phyloP scores from a whole-genome alignment of 2,329 filamentous ascomycete genomes.

The Dactylellina leptospora region DNA sequence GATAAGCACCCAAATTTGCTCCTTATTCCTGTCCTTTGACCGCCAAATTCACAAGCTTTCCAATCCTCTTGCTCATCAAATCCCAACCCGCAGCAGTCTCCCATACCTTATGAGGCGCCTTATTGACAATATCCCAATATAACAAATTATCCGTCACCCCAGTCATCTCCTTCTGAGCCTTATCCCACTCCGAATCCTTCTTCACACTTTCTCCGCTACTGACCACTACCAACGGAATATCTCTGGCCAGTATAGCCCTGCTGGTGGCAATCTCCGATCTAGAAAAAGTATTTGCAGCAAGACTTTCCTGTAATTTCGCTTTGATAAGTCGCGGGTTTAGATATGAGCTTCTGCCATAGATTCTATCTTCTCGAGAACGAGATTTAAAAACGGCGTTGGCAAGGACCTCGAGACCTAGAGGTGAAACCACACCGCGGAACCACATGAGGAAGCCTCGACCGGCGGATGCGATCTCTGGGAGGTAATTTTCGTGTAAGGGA shows the following conservation, averaged over 20 bases:
- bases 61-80: conserved; percentile 80
- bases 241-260: conserved; percentile 77
- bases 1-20: conserved; percentile 12
- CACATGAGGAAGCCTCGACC: conserved; percentile 83
- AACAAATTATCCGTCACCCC: conserved; percentile 80
- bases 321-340: conserved; percentile 86
- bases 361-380: conserved; percentile 80
- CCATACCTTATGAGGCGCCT: conserved; percentile 90
- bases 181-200: conserved; percentile 76
- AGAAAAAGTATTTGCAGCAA: conserved; percentile 85
- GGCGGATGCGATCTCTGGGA: conserved; percentile 73
- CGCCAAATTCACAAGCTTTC: conserved; percentile 67
- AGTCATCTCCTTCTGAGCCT: conserved; percentile 84
- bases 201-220: conserved; percentile 79
- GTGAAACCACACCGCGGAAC: conserved; percentile 84
- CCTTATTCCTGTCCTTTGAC: conserved; percentile 5
- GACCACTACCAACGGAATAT: conserved; percentile 79
- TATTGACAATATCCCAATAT: conserved; percentile 85
- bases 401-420: conserved; percentile 82
- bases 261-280: conserved; percentile 82
- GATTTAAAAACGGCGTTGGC: conserved; percentile 82
- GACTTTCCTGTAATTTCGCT: conserved; percentile 88
- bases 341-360: conserved; percentile 81
- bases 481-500: conserved; percentile 84
- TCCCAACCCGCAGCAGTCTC: conserved; percentile 74